Conservation (phyloP, 371 early-diverging fungal species). For the Massospora cicadina region DNA sequence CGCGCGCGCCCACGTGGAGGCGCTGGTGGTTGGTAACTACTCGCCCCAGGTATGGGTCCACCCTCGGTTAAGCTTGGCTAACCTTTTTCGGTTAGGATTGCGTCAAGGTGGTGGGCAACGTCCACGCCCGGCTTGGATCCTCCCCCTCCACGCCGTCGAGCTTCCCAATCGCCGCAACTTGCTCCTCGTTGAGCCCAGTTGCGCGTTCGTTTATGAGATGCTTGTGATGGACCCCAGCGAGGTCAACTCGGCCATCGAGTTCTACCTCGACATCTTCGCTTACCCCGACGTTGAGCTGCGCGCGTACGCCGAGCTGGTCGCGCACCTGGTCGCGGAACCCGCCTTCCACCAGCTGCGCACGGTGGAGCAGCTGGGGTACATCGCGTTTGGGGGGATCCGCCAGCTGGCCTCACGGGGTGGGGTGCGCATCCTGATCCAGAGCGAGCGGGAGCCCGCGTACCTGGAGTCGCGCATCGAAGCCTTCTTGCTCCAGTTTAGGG, state of each 20-base stretch:
- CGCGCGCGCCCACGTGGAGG: constrained; percentile 32
- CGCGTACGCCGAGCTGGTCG: constrained; percentile 44
- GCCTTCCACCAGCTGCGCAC: constrained; percentile 85
- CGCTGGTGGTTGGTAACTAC: constrained; percentile 72
- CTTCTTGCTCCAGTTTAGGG: constrained; percentile 38
- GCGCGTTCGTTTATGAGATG: constrained; percentile 26
- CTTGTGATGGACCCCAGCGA: constrained; percentile 54
- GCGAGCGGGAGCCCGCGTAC: constrained; percentile 68
- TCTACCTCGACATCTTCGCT: constrained; percentile 24
- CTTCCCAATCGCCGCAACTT: constrained; percentile 38
- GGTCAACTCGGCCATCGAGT: constrained; percentile 75
- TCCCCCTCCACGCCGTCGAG: constrained; percentile 39
- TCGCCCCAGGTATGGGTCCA: constrained; percentile 26
- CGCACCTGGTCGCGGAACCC: constrained; percentile 67
- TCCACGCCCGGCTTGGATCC: constrained; percentile 31
- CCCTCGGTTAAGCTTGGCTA: constrained; percentile 12
- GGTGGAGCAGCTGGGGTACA: constrained; percentile 73
- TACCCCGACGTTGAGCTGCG: constrained; percentile 32
- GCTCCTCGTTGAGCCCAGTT: constrained; percentile 19
- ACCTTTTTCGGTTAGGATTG: constrained; percentile 15
- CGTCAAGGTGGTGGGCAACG: constrained; percentile 29
- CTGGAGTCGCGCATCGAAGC: constrained; percentile 61
- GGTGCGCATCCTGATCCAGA: constrained; percentile 64
- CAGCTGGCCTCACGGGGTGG: constrained; percentile 42
- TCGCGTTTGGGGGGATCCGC: constrained; percentile 52